Evolutionary conservation across 2,329 filamentous ascomycete genomes (phyloP), one percentile per base, ranked within the genome.

Genomic region (Cytospora leucostoma): DNA sequence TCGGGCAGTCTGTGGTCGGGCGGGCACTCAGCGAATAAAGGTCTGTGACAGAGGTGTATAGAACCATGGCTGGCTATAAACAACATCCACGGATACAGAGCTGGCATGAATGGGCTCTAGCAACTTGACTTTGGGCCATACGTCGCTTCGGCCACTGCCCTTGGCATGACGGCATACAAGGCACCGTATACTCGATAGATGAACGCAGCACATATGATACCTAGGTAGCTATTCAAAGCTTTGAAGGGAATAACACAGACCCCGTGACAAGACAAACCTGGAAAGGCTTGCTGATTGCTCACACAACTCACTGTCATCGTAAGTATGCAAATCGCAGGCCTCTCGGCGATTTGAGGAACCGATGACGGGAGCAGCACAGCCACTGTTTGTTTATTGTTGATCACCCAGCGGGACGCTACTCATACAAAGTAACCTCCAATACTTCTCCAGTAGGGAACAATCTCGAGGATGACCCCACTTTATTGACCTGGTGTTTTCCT

Each of bases 271-370:
- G 40, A 17, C 40, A 19, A 21, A 19, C 19, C 19, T 4, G 11
- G n/a, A 17, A 17, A 47, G n/a, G 40, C 40, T 47, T 13, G 12
- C 35, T 7, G 35, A 8, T 13, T 47, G 7, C 4, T 21, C 2
- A 11, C 19, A 21, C 35, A 37, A 38, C 37, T 55, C 35, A 33
- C 32, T 19, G 21, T 33, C 51, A 37, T 61, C 19, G 19, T 37
- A 21, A 27, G n/a, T 21, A n/a, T 10, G 40, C 38, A 40, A 19
- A 27, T 55, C 27, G 59, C 49, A 55, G 59, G 59, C 59, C 59
- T 61, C 59, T 49, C 58, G 51, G 38, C 37, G 50, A 44, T 55
- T 61, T 32, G 54, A 37, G 38, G 49, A 33, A 61, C 37, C 32
- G 19, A 37, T 27, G n/a, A 55, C 51, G 32, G 47, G 38, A 37